Evolutionary conservation across 2,329 filamentous ascomycete genomes (phyloP).

Genomic region (Pyrenophora graminea): DNA sequence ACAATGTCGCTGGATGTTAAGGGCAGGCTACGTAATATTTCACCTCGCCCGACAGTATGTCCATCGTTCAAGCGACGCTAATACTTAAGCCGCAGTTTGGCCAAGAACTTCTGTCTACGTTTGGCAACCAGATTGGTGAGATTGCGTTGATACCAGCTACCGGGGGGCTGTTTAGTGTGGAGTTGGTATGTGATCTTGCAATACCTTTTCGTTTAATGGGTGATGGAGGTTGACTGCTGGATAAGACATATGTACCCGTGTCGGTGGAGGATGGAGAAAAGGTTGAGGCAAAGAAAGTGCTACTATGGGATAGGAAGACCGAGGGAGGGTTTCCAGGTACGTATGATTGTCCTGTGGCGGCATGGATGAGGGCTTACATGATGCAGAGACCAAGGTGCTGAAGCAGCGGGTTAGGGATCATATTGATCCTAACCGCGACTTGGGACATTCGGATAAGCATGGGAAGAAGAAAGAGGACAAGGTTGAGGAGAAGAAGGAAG

Average conservation of each 20-base stretch:
- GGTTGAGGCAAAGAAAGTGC: conserved; percentile 51
- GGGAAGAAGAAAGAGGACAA: conserved; percentile 41
- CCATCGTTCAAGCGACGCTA: neutral
- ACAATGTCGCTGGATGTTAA: conserved; percentile 89
- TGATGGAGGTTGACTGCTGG: neutral
- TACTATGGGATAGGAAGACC: conserved; percentile 85
- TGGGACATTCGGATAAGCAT: conserved; percentile 69
- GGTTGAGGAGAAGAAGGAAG: neutral
- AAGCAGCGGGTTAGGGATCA: conserved; percentile 83
- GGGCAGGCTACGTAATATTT: conserved; percentile 74
- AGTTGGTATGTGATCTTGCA: conserved; percentile 52
- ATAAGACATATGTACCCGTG: conserved; percentile 33
- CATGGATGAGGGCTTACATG: neutral
- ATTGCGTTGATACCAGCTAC: conserved; percentile 84
- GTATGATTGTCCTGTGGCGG: neutral
- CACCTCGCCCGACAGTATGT: neutral
- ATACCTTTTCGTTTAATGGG: neutral
- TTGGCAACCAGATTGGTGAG: conserved; percentile 80
- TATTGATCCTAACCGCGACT: conserved; percentile 74
- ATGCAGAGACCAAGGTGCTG: conserved; percentile 78
- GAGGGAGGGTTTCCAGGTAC: conserved; percentile 82
- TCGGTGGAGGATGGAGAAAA: conserved; percentile 6
- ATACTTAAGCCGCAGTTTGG: conserved; percentile 65
- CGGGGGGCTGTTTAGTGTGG: conserved; percentile 80
- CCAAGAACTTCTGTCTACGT: conserved; percentile 94